Percentiles rank a stretch among this genome's conserved stretches.
phyloP scores from a whole-genome alignment of 345 rosid species.

The Eucalyptus curtisii region DNA sequence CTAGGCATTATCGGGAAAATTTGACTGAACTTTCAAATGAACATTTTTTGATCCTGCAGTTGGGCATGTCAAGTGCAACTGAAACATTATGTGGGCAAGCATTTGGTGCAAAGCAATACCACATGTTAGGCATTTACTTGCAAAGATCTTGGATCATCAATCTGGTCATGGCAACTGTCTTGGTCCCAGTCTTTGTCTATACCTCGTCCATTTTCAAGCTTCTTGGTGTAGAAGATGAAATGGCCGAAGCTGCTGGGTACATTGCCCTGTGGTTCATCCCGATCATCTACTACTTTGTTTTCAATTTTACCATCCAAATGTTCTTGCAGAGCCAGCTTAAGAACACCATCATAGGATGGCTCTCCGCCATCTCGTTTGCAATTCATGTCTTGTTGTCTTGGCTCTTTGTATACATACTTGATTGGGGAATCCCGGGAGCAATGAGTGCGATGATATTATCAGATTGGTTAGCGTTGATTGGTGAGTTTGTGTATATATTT shows the following conservation, averaged over 20 bases:
- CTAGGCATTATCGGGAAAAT: not conserved
- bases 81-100: constrained; percentile 52
- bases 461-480: constrained; percentile 2
- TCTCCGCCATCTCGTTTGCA: not conserved
- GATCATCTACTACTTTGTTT: not conserved
- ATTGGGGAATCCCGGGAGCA: constrained; percentile 14
- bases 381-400: constrained; percentile 1
- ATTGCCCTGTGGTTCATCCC: constrained; percentile 6
- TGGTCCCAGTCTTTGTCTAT: constrained; percentile 16
- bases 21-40: not conserved
- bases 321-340: constrained; percentile 6
- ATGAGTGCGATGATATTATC: constrained; percentile 10
- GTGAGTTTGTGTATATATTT: constrained; percentile 13
- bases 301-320: not conserved
- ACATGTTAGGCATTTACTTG: constrained; percentile 38
- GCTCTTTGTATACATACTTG: constrained; percentile 3
- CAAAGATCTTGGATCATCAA: constrained; percentile 46
- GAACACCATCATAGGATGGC: not conserved
- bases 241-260: not conserved
- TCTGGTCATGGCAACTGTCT: constrained; percentile 9
- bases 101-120: constrained; percentile 38
- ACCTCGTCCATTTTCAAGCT: constrained; percentile 16
- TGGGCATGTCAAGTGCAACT: constrained; percentile 53
- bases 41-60: not conserved
- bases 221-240: not conserved